phyloP scores from a whole-genome alignment of 176 grass and related monocot species.

The Oryza glumipatula region DNA sequence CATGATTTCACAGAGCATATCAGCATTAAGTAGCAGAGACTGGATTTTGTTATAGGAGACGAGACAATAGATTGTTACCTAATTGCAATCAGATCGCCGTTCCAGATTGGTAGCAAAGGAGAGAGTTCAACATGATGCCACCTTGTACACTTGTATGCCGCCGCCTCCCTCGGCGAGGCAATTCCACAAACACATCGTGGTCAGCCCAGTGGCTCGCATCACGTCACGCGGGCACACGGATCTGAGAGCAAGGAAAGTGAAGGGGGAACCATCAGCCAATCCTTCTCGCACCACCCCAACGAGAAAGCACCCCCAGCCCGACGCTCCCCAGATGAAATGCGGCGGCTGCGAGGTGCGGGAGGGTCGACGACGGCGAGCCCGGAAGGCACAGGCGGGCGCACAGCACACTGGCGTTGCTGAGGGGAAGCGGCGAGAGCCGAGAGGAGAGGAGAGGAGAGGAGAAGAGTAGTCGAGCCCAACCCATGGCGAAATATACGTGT shows the following conservation, averaged over 20 bases:
- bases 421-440: neutral
- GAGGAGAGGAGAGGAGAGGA: neutral
- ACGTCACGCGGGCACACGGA: neutral
- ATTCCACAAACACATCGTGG: neutral
- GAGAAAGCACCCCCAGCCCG: neutral
- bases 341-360: neutral
- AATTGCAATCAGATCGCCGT: neutral
- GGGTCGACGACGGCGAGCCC: neutral
- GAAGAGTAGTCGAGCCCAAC: neutral
- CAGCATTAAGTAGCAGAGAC: neutral
- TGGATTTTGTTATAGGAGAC: neutral
- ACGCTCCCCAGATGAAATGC: neutral
- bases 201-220: neutral
- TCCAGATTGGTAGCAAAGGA: neutral
- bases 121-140: neutral
- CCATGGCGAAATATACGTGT: neutral
- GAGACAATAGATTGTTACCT: neutral
- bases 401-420: neutral
- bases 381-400: neutral
- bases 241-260: neutral
- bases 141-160: neutral
- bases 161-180: neutral
- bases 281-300: neutral
- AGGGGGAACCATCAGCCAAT: neutral
- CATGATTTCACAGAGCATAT: neutral